Evolutionary conservation across 1,284 basidiomycete genomes (phyloP), one percentile per base, ranked within the genome.

Genomic region (Ustilago nuda): DNA sequence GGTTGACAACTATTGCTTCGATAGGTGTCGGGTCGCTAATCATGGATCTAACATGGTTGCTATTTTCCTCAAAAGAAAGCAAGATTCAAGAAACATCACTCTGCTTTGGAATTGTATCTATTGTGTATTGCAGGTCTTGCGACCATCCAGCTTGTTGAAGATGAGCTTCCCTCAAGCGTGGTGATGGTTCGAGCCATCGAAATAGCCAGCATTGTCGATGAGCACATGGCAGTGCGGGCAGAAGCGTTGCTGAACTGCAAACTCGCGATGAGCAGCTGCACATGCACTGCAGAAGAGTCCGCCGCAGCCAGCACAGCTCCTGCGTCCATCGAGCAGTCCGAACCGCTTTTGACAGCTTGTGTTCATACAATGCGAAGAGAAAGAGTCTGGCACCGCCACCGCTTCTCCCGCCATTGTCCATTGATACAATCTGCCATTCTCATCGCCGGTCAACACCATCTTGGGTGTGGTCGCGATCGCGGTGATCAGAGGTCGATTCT

Each of bases 371-470:
- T 63, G 54, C 46, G 67, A 66, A 12, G 76, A 64, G 48, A 66
- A 66, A 19, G 55, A 66, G 50, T 76, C 76, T 5, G 82, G 77
- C 15, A 82, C 66, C 19, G 43, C 55, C 30, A 82, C 74, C 5
- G 81, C 79, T 37, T 82, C 73, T 9, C 83, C 84, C 17, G 72
- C 78, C 50, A 86, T 56, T 8, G 76, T 66, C 84, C 84, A 85
- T 33, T 66, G 61, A 50, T 81, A 85, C 32, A 86, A 60, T 15
- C 75, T 61, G 8, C 84, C 84, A 6, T 56, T 30, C 23, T 73
- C 78, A 61, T 85, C 82, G 37, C 84, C 84, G 6, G 77, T 79
- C 53, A 82, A 65, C 23, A 85, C 17, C 67, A 66, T 70, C 45
- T 61, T 56, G 27, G 45, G 54, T 30, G 72, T 70, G 5, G 61